These are phyloP conservation scores for Cladophialophora immunda DNA, from an alignment of 2,329 filamentous ascomycete genomes.

Conservation along the genomic window DNA sequence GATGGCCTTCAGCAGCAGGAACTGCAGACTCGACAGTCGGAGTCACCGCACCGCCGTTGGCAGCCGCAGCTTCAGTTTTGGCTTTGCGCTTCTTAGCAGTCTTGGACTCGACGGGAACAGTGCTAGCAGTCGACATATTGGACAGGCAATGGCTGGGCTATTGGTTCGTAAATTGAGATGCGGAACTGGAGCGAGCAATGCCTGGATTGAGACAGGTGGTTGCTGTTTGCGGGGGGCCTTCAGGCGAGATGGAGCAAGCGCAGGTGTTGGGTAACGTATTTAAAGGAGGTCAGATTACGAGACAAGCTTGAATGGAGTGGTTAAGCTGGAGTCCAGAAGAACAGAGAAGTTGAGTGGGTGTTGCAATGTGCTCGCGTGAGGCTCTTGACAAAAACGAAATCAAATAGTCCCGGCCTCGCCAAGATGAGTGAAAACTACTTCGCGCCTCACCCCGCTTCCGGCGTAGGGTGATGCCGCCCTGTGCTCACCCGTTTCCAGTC, in stretches of 20 bases:
- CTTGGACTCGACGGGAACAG: slow-evolving; percentile 63
- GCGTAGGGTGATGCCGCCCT: no score
- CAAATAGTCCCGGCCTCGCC: neutral
- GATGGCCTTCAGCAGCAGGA: slow-evolving; percentile 46
- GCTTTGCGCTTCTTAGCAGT: slow-evolving; percentile 71
- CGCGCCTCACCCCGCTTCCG: no score
- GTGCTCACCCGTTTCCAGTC: no score
- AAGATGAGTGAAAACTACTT: neutral
- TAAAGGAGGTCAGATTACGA: neutral
- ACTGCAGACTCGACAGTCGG: slow-evolving; percentile 46
- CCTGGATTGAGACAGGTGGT: neutral
- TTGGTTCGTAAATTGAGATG: neutral
- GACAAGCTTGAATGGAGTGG: neutral
- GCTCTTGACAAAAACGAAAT: slow-evolving; percentile 12
- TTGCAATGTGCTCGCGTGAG: slow-evolving; percentile 16
- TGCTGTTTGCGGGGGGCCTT: neutral
- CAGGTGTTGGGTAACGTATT: neutral
- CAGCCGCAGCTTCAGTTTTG: slow-evolving; percentile 59
- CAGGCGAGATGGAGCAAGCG: neutral
- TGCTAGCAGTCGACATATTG: slow-evolving; percentile 35
- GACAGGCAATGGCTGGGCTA: neutral
- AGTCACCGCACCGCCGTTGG: slow-evolving; percentile 60
- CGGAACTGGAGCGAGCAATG: neutral
- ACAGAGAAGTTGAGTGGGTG: neutral
- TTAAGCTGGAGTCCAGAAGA: neutral